A percentile compares a stretch with the other conserved stretches of the same genome.
These are phyloP conservation scores for Dittrichia graveolens DNA, from an alignment of 129 eudicot species.

Conservation along the genomic window DNA sequence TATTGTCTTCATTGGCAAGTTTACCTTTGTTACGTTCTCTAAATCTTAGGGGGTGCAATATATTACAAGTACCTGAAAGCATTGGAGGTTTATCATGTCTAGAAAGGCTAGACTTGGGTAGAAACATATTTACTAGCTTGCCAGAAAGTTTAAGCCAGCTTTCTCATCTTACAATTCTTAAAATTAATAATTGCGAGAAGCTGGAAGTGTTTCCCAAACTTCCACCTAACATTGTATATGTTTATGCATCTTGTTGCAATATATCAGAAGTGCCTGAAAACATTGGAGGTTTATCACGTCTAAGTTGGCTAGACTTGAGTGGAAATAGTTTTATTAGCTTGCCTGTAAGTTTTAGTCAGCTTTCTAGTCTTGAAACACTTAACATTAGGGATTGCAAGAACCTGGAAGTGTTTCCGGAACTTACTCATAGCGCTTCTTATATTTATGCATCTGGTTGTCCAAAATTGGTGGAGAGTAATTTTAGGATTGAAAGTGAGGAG, in stretches of 20 bases:
- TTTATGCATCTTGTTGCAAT: not conserved
- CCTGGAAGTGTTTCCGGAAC: too few species aligned
- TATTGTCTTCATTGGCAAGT: not conserved
- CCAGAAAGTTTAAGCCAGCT: conserved; percentile 27
- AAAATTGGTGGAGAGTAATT: too few species aligned
- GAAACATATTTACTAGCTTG: conserved; percentile 21
- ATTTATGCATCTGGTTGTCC: too few species aligned
- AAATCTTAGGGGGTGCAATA: conserved; percentile 1
- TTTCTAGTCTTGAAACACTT: too few species aligned
- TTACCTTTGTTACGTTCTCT: not conserved
- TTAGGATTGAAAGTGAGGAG: too few species aligned
- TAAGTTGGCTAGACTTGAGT: too few species aligned
- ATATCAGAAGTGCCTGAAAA: too few species aligned
- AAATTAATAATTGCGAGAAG: not conserved
- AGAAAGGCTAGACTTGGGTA: not conserved
- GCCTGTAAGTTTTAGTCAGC: too few species aligned
- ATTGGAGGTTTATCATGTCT: conserved; percentile 30
- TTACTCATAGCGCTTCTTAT: too few species aligned
- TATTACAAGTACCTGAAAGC: not conserved
- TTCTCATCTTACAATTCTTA: not conserved
- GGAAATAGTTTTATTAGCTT: too few species aligned
- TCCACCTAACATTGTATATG: not conserved
- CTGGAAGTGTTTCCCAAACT: conserved; percentile 19
- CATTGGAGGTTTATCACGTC: too few species aligned
- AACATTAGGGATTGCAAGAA: too few species aligned